phyloP scores from a whole-genome alignment of 208 protist species.

The Leishmania turanica region DNA sequence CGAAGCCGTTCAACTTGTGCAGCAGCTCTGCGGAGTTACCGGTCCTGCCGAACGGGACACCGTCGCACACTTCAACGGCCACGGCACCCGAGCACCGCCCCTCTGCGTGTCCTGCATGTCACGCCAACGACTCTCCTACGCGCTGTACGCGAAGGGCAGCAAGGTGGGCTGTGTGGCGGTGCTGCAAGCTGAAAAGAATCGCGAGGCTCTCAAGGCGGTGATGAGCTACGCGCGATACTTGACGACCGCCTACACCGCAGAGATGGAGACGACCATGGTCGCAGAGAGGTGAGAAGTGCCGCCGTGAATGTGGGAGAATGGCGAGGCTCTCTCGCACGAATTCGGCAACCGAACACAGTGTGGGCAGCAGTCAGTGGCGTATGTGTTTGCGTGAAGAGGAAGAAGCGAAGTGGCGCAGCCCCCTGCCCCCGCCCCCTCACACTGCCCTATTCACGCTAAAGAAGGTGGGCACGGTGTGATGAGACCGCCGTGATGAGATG shows the following conservation, averaged over 20 bases:
- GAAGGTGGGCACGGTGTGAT: not conserved
- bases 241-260: conserved; percentile 9
- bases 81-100: conserved; percentile 12
- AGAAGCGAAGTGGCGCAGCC: not conserved
- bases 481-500: not conserved
- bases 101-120: conserved; percentile 62
- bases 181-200: conserved; percentile 47
- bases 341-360: not conserved
- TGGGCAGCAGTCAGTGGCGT: not conserved
- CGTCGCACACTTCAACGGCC: not conserved
- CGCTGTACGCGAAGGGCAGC: conserved; percentile 64
- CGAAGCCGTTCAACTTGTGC: conserved; percentile 35
- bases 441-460: not conserved
- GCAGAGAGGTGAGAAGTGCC: not conserved
- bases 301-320: not conserved
- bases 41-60: not conserved
- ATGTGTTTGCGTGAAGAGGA: not conserved
- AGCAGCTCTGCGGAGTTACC: conserved; percentile 23
- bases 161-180: conserved; percentile 49
- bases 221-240: conserved; percentile 34
- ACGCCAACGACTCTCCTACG: conserved; percentile 66
- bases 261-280: not conserved
- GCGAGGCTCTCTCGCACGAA: not conserved
- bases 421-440: not conserved
- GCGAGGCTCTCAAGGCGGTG: conserved; percentile 31